Percentiles rank a stretch among this genome's conserved stretches.
Conservation (phyloP, 176 grass and related monocot genomes). For the Coix lacrymajobi region DNA sequence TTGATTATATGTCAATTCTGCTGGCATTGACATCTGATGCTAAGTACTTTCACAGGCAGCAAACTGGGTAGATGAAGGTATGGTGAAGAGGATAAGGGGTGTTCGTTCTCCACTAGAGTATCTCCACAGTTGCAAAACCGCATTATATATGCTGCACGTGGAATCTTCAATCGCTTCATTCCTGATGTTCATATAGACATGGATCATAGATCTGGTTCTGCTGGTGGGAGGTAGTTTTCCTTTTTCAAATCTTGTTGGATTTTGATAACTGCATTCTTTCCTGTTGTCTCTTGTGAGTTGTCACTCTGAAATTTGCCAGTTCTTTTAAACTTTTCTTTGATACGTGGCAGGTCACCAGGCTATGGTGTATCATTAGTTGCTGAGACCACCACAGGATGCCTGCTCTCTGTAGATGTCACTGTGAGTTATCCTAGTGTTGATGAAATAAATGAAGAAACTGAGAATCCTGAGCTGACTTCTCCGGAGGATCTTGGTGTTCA, state of each 20-base stretch:
- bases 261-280: not conserved
- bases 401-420: slow-evolving; percentile 64
- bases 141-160: slow-evolving; percentile 73
- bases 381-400: slow-evolving; percentile 79
- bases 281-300: not conserved
- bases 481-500: slow-evolving; percentile 80
- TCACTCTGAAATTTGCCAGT: not conserved
- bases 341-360: slow-evolving; percentile 68
- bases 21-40: slow-evolving; percentile 10
- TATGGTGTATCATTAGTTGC: slow-evolving; percentile 90
- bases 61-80: slow-evolving; percentile 82
- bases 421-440: slow-evolving; percentile 64
- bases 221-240: slow-evolving; percentile 58
- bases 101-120: slow-evolving; percentile 72
- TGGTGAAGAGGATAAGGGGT: slow-evolving; percentile 93
- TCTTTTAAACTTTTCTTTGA: not conserved
- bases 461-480: slow-evolving; percentile 63
- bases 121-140: slow-evolving; percentile 63
- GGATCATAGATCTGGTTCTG: slow-evolving; percentile 50
- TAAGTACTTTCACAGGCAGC: slow-evolving; percentile 42
- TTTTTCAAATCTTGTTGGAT: not conserved
- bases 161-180: slow-evolving; percentile 76
- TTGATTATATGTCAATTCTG: not conserved
- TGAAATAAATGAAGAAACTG: slow-evolving; percentile 55
- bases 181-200: slow-evolving; percentile 91